A percentile compares a stretch with the other conserved stretches of the same genome.
phyloP scores from a whole-genome alignment of 1,284 basidiomycete species.

The Athelia sp. region DNA sequence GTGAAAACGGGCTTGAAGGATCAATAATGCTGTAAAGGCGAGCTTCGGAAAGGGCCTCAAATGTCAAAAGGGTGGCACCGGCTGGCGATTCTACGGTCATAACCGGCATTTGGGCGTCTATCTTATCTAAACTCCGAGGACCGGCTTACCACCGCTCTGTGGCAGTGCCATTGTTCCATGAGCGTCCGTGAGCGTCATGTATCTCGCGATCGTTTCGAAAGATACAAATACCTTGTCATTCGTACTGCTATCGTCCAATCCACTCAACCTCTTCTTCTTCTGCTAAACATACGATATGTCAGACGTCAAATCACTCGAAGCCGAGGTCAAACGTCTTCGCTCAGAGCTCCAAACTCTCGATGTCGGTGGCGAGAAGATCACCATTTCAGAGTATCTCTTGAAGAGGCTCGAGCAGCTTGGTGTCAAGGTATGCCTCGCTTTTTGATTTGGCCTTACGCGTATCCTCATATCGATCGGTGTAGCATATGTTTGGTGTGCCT shows the following conservation, averaged over 20 bases:
- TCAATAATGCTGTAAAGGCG: too few species aligned
- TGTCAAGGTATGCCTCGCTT: constrained; percentile 46
- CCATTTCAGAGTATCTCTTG: constrained; percentile 68
- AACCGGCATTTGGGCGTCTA: not conserved
- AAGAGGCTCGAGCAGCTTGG: constrained; percentile 64
- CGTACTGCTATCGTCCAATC: not conserved
- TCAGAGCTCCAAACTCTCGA: constrained; percentile 45
- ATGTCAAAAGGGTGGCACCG: too few species aligned
- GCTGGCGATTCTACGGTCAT: too few species aligned
- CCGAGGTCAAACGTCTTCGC: constrained; percentile 49
- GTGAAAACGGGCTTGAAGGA: too few species aligned
- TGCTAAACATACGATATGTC: not conserved
- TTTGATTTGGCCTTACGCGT: not conserved
- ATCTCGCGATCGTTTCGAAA: not conserved
- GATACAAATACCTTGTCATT: not conserved
- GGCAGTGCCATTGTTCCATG: not conserved
- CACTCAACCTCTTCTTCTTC: not conserved
- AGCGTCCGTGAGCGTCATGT: not conserved
- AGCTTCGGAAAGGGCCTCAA: too few species aligned
- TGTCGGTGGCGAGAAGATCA: constrained; percentile 40
- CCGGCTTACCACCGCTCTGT: too few species aligned
- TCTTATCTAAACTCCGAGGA: not conserved
- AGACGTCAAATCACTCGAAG: constrained; percentile 34
- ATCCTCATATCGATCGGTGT: constrained; percentile 3
- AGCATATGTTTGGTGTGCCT: constrained; percentile 84